Evolutionary conservation across 257 asterid genomes (phyloP).

Genomic region (Solanum clarkiae): DNA sequence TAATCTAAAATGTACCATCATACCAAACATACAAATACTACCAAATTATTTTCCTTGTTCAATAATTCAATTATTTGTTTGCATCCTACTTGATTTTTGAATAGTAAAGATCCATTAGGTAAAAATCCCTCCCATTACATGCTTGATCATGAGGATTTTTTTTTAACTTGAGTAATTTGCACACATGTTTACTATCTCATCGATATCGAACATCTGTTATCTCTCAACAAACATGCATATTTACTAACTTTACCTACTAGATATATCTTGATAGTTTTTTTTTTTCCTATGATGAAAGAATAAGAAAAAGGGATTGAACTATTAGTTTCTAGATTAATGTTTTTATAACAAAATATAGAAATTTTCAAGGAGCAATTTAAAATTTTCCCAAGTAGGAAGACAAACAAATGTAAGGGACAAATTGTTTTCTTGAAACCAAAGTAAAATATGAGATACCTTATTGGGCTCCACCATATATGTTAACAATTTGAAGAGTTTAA

Average conservation of each 20-base stretch:
- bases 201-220: fast-evolving
- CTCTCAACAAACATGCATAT: background rate
- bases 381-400: background rate
- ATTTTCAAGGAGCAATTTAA: background rate
- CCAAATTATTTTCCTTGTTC: background rate
- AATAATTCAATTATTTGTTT: background rate
- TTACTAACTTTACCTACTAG: background rate
- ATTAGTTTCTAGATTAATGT: background rate
- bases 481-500: background rate
- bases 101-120: background rate
- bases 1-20: background rate
- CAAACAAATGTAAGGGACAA: background rate
- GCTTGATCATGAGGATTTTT: background rate
- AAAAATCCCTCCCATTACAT: background rate
- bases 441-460: background rate
- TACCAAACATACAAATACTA: background rate
- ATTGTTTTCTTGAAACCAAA: background rate
- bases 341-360: background rate
- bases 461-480: background rate
- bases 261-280: background rate
- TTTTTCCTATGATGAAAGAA: background rate
- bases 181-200: background rate
- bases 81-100: background rate
- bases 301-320: no score
- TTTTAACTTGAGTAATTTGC: background rate